Evolutionary conservation across 129 eudicot species (phyloP).

Genomic region (Flaveria linearis): DNA sequence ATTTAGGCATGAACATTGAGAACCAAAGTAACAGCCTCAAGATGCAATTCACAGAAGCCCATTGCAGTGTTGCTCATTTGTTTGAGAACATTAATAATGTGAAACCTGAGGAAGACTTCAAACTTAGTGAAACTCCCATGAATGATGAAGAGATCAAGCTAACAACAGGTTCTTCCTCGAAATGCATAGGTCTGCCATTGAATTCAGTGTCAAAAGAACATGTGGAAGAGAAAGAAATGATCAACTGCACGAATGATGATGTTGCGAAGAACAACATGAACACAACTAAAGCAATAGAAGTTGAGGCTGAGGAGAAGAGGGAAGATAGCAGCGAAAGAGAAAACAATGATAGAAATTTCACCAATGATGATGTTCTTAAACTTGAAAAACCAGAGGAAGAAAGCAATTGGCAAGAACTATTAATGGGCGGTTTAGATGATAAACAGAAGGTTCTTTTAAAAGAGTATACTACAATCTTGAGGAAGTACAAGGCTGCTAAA

Average conservation of each 20-base stretch:
- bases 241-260: background rate
- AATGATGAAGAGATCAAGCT: slow-evolving; percentile 2
- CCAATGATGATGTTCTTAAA: background rate
- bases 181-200: background rate
- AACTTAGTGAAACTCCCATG: background rate
- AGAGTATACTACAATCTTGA: slow-evolving; percentile 68
- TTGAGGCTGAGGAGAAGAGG: no score
- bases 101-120: slow-evolving; percentile 55
- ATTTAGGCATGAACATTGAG: slow-evolving; percentile 48
- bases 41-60: slow-evolving; percentile 61
- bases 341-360: no score
- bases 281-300: no score
- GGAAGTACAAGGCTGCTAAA: slow-evolving; percentile 69
- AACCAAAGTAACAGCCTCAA: slow-evolving; percentile 46
- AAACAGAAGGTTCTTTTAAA: slow-evolving; percentile 63
- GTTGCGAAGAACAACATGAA: background rate
- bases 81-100: slow-evolving; percentile 55
- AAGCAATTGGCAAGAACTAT: slow-evolving; percentile 61
- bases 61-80: slow-evolving; percentile 43
- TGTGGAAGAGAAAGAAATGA: slow-evolving; percentile 14
- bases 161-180: background rate
- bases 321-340: no score
- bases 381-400: background rate
- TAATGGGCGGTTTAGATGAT: slow-evolving; percentile 67
- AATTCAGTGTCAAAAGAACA: slow-evolving; percentile 7